Evolutionary conservation across 805 yeast species (phyloP).

Genomic region (Candida easanensis): DNA sequence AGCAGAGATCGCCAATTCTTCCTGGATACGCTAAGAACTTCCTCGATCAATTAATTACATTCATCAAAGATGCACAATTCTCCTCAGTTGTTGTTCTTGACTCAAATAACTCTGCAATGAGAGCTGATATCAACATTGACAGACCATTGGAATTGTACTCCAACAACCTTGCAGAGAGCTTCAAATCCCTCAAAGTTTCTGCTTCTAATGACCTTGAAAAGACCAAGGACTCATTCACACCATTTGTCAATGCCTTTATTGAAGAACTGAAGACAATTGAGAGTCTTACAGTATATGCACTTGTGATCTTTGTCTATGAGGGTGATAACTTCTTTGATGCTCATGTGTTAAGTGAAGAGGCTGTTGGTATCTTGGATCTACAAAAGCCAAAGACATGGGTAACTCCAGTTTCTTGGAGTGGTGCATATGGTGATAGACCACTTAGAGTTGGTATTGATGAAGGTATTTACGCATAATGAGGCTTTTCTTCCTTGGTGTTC

Average conservation of each 20-base stretch:
- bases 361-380: slow-evolving; percentile 23
- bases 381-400: slow-evolving; percentile 33
- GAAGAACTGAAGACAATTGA: slow-evolving; percentile 2
- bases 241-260: slow-evolving; percentile 16
- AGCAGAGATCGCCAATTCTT: slow-evolving; percentile 82
- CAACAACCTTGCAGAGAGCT: slow-evolving; percentile 16
- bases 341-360: slow-evolving; percentile 35
- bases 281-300: slow-evolving; percentile 31
- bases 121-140: slow-evolving; percentile 17
- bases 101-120: slow-evolving; percentile 66
- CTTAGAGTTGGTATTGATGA: slow-evolving; percentile 69
- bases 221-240: slow-evolving; percentile 10
- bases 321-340: slow-evolving; percentile 88
- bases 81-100: slow-evolving; percentile 55
- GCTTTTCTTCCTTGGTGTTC: no score
- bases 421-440: slow-evolving; percentile 76
- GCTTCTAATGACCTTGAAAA: slow-evolving; percentile 8
- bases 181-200: slow-evolving; percentile 17
- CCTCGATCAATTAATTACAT: slow-evolving; percentile 50
- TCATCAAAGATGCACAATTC: slow-evolving; percentile 41
- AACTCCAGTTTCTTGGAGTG: slow-evolving; percentile 77
- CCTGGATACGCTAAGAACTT: slow-evolving; percentile 56
- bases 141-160: slow-evolving; percentile 20
- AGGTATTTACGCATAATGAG: slow-evolving; percentile 58
- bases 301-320: slow-evolving; percentile 73